Base-by-base conservation (phyloP, 441 rosid species). In the Euphorbia schlechtendalii region DNA sequence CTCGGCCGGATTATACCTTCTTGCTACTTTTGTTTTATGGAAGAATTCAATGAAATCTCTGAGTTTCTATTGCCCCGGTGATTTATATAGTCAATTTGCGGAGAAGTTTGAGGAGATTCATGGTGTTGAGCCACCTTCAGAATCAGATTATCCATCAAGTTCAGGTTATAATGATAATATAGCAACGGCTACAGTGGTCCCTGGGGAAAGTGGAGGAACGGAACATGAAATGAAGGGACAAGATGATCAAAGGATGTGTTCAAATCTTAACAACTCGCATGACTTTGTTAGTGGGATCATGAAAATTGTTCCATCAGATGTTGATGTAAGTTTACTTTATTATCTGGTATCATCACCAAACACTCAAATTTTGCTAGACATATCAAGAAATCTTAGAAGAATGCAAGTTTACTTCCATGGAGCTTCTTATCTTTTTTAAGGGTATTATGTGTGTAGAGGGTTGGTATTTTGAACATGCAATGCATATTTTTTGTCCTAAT, bases 271-370 rank as follows among this genome's bases (percentile, higher is more conserved):
- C 88, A 69, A 83, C 20, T 71, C 91, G 43, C 92, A 83, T 69
- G 99, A 94, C 77, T 84, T 89, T 65, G 85, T 87, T 53, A 89
- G 89, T 70, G 96, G 97, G 68, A 81, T 90, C 68, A 89, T 89
- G 97, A 90, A 85, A 86, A 94, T 94, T 61, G 94, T 89, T 77
- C 96, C 96, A 38, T 84, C 94, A 17, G 99, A 90, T 59, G 72
- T 83, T 38, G 94, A 94, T 82, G 99, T 87, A 84, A 87, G 97
- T 84, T 68, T 65, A 49, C 52, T 10, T 51, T 51, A 9, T 8
- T 45, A n/a, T n/a, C n/a, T n/a, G 3, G 34, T 6, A 32, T 32
- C 34, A 32, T 32, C 34, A 32, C 11, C 40, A n/a, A n/a, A n/a
- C n/a, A n/a, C n/a, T 56, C 20, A 12, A 27, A 27, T 30, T 61